These are phyloP conservation scores for Penicillium ochrochloron DNA, from an alignment of 495 filamentous ascomycete species.

Conservation along the genomic window DNA sequence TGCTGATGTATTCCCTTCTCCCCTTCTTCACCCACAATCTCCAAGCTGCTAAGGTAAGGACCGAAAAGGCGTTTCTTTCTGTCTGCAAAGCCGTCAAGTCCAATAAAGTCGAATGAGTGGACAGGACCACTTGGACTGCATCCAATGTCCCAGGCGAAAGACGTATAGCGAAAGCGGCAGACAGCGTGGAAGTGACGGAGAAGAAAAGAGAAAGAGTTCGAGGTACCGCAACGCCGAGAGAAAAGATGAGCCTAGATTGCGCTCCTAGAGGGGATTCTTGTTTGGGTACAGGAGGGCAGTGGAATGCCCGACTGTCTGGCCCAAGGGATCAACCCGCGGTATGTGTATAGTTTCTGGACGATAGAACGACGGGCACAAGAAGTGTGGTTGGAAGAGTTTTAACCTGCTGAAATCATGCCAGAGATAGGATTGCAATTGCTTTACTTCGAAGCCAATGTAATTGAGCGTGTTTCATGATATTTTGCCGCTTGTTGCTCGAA, in stretches of 20 bases:
- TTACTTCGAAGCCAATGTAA: background rate
- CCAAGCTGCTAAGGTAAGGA: slow-evolving; percentile 22
- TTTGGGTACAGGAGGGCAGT: slow-evolving; percentile 31
- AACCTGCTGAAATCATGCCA: background rate
- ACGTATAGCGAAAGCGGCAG: slow-evolving; percentile 10
- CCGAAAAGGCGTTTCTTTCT: slow-evolving; percentile 4
- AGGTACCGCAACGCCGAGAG: slow-evolving; percentile 17
- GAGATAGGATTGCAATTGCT: background rate
- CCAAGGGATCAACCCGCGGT: slow-evolving; percentile 34
- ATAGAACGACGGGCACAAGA: background rate
- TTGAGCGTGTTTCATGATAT: background rate
- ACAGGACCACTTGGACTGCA: slow-evolving; percentile 33
- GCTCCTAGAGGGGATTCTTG: slow-evolving; percentile 26
- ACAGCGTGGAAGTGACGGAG: slow-evolving; percentile 26
- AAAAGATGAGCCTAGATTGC: slow-evolving; percentile 36
- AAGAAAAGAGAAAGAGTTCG: slow-evolving; percentile 18
- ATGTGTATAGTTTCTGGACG: slow-evolving; percentile 24
- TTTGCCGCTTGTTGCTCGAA: background rate
- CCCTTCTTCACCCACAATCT: slow-evolving; percentile 5
- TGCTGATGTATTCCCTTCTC: background rate
- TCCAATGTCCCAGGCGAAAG: slow-evolving; percentile 34
- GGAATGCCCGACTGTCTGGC: slow-evolving; percentile 29
- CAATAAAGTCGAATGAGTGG: slow-evolving; percentile 31
- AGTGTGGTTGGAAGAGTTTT: slow-evolving; percentile 5
- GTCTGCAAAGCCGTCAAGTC: slow-evolving; percentile 21